These are phyloP conservation scores for Musa beccarii DNA, from an alignment of 176 grass and related monocot species.

Conservation along the genomic window DNA sequence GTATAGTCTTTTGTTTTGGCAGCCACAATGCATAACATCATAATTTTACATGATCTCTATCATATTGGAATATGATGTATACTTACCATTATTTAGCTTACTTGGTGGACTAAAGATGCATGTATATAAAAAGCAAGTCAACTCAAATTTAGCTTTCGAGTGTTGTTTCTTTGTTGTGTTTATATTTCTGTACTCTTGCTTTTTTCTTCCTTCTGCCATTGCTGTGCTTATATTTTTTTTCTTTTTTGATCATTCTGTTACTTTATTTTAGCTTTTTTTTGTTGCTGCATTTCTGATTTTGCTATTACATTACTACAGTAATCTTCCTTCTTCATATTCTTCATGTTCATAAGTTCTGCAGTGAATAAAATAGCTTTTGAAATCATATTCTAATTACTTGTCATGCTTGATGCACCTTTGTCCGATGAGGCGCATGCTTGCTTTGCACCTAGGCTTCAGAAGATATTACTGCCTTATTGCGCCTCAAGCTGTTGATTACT, in stretches of 20 bases:
- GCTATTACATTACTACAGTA: not conserved
- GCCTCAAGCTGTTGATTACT: not conserved
- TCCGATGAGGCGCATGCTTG: not conserved
- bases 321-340: not conserved
- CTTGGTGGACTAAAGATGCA: not conserved
- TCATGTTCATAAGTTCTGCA: not conserved
- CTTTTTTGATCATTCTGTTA: not conserved
- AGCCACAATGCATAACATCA: no score
- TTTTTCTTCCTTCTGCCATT: not conserved
- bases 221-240: not conserved
- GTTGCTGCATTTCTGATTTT: not conserved
- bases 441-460: not conserved
- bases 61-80: no score
- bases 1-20: not conserved
- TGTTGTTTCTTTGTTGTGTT: not conserved
- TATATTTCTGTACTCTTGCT: not conserved
- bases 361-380: constrained; percentile 1
- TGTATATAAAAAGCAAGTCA: not conserved
- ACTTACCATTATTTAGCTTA: not conserved
- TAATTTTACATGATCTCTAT: no score
- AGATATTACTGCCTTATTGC: not conserved
- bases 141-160: not conserved
- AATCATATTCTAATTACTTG: not conserved
- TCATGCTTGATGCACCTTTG: not conserved
- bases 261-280: not conserved